Base-by-base conservation (phyloP, 2,329 filamentous ascomycete genomes). In the Apiospora aurea region DNA sequence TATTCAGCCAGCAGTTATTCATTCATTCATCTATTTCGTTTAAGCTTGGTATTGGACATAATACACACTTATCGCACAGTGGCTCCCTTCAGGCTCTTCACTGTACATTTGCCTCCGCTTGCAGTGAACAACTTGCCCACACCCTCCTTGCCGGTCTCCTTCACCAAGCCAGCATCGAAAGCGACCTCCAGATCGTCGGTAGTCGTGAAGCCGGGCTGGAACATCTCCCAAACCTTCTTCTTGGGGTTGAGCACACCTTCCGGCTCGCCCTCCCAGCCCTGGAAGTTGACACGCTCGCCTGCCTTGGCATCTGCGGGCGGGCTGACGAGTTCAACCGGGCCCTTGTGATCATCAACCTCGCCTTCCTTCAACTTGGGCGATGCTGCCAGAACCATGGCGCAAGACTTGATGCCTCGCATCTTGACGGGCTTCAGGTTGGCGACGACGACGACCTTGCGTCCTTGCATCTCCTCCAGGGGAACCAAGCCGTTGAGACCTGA, bases 351-450 rank as follows among this genome's bases (percentile, higher is more conserved):
- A 80, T 94, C 92, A 68, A 89, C 92, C 80, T 95, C 95, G 64
- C 95, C 96, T 79, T 96, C 93, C 79, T 92, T 91, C 67, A 93
- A 82, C 73, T 88, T 88, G n/a, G 96, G 96, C 24, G 94, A 97
- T 2, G 96, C 96, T 13, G 96, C 96, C 51, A 99, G 89, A 21
- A 99, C 96, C 96, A 99, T 98, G 79, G 79, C 89, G 76, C 85
- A 89, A 3, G 89, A 91, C 85, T 90, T 90, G 85, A 91, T 88
- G 76, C 96, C 96, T 75, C 96, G 94, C 96, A 99, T 99, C 83
- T 97, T 99, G 82, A 98, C 96, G 69, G 96, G 96, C 88, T 99
- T 99, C 77, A 99, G 90, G 84, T 99, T 99, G 88, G 94, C 97
- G 29, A 99, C 96, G 0, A 96, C 94, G 44, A 99, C 90, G 73